Evolutionary conservation across 179 eudicot species (phyloP), one percentile per base, ranked within the genome.

Genomic region (Corrigiola litoralis): DNA sequence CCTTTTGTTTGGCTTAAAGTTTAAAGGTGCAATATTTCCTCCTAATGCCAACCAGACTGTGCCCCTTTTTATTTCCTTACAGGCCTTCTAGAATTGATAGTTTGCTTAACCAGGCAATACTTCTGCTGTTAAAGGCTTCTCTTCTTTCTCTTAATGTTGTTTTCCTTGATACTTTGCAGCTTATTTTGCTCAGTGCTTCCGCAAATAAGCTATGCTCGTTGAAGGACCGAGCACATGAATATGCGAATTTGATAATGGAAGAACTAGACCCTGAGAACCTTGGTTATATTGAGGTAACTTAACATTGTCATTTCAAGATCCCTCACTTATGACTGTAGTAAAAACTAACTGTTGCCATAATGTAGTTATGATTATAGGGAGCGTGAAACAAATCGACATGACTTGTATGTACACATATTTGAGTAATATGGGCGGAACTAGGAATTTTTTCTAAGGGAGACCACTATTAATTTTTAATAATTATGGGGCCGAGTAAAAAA

Each of bases 201-300:
- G 85, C 90, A 54, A 85, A 85, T 61, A 83, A 75, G 29, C 65
- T 85, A 53, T 75, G 80, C 28, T 62, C 81, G 58, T 69, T 85
- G 73, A 83, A 85, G 69, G 87, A 82, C 24, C 74, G 77, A 60
- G 84, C 90, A 4, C 82, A 77, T 53, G 90, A 85, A 71, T 85
- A 85, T 48, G 87, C 90, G 34, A 77, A 80, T 58, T 67, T 85
- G 64, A 85, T 85, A 52, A 85, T 85, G 90, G 90, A 85, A 69
- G 90, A 85, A 61, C 56, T 85, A 28, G 90, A 85, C 72, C 87
- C 85, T 51, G 87, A 85, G 34, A 69, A 63, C 60, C 79, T 82
- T 64, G 87, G 90, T 56, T 83, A 85, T 69, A 85, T 85, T 73
- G 90, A 85, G 90, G 90, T 85, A 85, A 63, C 1, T 33, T 33